Evolutionary conservation across 176 grass and related monocot species (phyloP).

Genomic region (Triticum timopheevii): DNA sequence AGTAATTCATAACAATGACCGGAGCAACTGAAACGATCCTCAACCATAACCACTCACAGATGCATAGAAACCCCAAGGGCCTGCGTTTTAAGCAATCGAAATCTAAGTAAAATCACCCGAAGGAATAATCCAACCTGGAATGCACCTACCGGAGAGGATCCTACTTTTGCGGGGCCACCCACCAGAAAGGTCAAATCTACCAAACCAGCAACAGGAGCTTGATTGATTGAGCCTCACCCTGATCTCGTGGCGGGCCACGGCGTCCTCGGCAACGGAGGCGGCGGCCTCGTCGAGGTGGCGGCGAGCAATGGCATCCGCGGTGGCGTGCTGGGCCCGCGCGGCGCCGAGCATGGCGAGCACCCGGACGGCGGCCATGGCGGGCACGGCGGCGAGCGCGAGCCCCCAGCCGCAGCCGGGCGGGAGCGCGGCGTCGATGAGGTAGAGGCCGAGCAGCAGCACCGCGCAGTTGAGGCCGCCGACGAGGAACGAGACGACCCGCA

Average conservation of each 20-base stretch:
- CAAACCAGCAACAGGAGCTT: not conserved
- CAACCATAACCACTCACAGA: not conserved
- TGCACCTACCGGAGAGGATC: not conserved
- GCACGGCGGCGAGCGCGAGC: slow-evolving; percentile 45
- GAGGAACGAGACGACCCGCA: slow-evolving; percentile 70
- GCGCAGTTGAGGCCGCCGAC: slow-evolving; percentile 62
- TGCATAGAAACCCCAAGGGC: not conserved
- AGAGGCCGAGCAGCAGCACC: slow-evolving; percentile 62
- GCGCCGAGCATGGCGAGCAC: slow-evolving; percentile 73
- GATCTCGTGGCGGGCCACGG: slow-evolving; percentile 81
- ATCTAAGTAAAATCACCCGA: slow-evolving; percentile 8
- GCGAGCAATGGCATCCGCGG: slow-evolving; percentile 75
- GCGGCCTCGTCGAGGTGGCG: slow-evolving; percentile 48
- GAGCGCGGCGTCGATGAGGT: slow-evolving; percentile 53
- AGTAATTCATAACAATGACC: not conserved
- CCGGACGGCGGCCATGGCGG: slow-evolving; percentile 59
- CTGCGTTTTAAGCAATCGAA: slow-evolving; percentile 14
- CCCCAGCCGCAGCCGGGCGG: slow-evolving; percentile 39
- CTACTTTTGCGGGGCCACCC: not conserved
- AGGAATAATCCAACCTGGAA: not conserved
- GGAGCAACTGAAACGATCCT: not conserved
- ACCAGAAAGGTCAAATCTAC: slow-evolving; percentile 6
- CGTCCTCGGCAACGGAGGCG: slow-evolving; percentile 59
- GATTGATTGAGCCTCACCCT: slow-evolving; percentile 47
- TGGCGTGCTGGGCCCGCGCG: slow-evolving; percentile 81